Percentiles rank a stretch among this genome's conserved stretches.
phyloP scores from a whole-genome alignment of 2,329 filamentous ascomycete species.

The Aspergillus awamori region DNA sequence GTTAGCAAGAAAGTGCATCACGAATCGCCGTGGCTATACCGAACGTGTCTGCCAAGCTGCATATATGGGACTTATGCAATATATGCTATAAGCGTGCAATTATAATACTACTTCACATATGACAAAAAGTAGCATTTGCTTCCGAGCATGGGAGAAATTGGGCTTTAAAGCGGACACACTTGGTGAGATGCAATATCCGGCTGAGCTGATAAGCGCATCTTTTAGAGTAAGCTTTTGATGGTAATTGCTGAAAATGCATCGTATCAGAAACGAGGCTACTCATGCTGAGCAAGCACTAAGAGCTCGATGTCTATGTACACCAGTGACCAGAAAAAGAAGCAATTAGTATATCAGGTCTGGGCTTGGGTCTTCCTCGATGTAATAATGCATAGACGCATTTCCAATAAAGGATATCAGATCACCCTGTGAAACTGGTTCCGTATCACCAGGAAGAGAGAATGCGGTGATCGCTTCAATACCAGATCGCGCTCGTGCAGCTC shows the following conservation, averaged over 20 bases:
- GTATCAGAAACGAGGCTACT: background rate
- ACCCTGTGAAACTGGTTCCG: background rate
- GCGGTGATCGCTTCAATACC: slow-evolving; percentile 16
- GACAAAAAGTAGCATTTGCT: background rate
- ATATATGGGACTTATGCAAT: background rate
- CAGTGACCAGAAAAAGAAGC: background rate
- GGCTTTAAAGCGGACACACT: background rate
- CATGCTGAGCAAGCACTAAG: background rate
- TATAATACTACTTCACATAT: background rate
- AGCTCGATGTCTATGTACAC: background rate
- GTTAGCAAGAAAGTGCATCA: background rate
- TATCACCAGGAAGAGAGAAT: slow-evolving; percentile 10
- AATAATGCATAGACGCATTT: slow-evolving; percentile 18
- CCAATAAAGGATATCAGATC: background rate
- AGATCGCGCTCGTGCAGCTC: slow-evolving; percentile 3
- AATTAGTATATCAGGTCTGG: slow-evolving; percentile 20
- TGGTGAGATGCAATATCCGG: background rate
- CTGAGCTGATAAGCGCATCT: background rate
- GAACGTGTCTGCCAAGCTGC: background rate
- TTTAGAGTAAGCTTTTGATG: background rate
- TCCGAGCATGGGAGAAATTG: background rate
- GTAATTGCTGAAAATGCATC: background rate
- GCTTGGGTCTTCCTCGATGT: slow-evolving; percentile 33
- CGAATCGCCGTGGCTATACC: background rate
- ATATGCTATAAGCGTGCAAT: background rate